phyloP scores from a whole-genome alignment of 805 yeast genomes.

The Pachysolen tannophilus region DNA sequence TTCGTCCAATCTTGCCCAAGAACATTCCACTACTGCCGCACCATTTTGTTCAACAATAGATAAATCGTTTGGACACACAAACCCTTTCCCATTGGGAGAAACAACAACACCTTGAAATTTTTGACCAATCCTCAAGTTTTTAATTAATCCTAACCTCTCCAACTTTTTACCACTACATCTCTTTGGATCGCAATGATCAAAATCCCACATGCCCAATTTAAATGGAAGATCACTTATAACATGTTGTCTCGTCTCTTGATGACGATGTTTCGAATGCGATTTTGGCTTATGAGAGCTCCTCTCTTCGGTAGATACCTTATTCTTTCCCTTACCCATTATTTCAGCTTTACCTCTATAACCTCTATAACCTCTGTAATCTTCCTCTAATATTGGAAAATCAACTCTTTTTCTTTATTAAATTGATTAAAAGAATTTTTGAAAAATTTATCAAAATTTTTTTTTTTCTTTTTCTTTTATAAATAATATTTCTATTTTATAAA shows the following conservation, averaged over 20 bases:
- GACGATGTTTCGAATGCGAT: conserved; percentile 35
- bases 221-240: conserved; percentile 49
- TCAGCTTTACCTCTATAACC: conserved; percentile 7
- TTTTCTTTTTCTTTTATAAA: too few relatives aligned
- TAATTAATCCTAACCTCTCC: conserved; percentile 80
- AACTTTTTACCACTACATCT: conserved; percentile 93
- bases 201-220: conserved; percentile 97
- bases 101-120: conserved; percentile 87
- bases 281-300: conserved; percentile 47
- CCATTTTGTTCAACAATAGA: conserved; percentile 74
- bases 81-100: conserved; percentile 84
- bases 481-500: too few relatives aligned
- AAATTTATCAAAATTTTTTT: too few relatives aligned
- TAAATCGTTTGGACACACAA: conserved; percentile 82
- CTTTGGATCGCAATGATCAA: conserved; percentile 97
- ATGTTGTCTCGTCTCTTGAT: conserved; percentile 20
- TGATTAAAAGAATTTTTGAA: too few relatives aligned
- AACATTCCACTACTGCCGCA: conserved; percentile 97
- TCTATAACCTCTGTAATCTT: conserved; percentile 3
- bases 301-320: conserved; percentile 34
- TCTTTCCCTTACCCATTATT: conserved; percentile 48
- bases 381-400: too few relatives aligned
- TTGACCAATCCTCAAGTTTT: conserved; percentile 80
- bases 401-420: too few relatives aligned
- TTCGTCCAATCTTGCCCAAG: conserved; percentile 97